Evolutionary conservation across 306 rosid genomes (phyloP), one percentile per base, ranked within the genome.

Genomic region (Vigna reflexopilosa): DNA sequence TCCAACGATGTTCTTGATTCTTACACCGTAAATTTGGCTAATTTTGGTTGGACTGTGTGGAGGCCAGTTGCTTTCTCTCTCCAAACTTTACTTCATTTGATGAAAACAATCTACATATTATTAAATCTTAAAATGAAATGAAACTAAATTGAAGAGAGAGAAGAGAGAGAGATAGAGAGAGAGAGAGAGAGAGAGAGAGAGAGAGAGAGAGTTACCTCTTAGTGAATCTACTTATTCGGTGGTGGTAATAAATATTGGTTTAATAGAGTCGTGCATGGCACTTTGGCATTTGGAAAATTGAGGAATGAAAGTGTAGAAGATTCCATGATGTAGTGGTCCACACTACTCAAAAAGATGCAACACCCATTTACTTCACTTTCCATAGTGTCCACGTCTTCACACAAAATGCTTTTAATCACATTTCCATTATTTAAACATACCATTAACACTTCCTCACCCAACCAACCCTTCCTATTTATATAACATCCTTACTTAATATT

Each of bases 41-140:
- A 9, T 44, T 30, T 56, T 16, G 34, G 10, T 19, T 14, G 26
- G 42, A 14, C 44, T 73, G 15, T 59, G 30, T 26, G 56, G 15
- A 36, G 20, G n/a, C 14, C 9, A 66, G 34, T 77, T 52, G 22
- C 67, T 67, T 66, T 56, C 50, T 76, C 45, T 51, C 80, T 67
- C 57, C 48, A 77, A 77, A 77, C 73, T 16, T 22, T 40, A 11
- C 56, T 77, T 22, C 28, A 77, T 77, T 77, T 66, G 74, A 66
- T 15, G 4, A 24, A 66, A 67, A 26, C 81, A 16, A 66, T 40
- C 66, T 14, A 59, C 10, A 0, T 19, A 20, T 20, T 26, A 26
- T 26, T 2, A 26, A 26, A 26, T 26, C 28, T 26, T 26, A 26
- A 26, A 2, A 26, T 26, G 28, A 26, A 26, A 26, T 26, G 2